Percentiles rank a stretch among this genome's conserved stretches.
phyloP scores from a whole-genome alignment of 805 yeast genomes.

The Zygotorulaspora florentina region DNA sequence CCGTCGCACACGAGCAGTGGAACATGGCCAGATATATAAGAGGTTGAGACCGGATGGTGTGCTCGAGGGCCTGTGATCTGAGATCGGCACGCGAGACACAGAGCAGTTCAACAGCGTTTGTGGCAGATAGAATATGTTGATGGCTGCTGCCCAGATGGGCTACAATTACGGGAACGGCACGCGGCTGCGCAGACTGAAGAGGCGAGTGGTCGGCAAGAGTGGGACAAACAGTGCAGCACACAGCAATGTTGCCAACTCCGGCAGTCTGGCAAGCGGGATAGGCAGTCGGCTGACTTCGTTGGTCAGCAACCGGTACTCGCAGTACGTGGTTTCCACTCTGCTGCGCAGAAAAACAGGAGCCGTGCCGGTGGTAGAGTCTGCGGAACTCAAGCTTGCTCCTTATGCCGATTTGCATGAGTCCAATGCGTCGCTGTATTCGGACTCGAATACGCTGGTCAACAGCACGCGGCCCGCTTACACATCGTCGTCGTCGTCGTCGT shows the following conservation, averaged over 20 bases:
- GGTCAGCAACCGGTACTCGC: neutral
- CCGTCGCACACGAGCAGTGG: too few species aligned
- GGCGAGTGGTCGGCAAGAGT: neutral
- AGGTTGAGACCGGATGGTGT: too few species aligned
- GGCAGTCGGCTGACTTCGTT: neutral
- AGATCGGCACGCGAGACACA: neutral
- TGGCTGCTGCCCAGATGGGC: neutral
- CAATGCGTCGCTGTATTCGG: conserved; percentile 17
- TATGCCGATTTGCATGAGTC: conserved; percentile 8
- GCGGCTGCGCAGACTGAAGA: conserved; percentile 1
- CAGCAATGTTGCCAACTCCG: neutral
- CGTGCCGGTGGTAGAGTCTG: neutral
- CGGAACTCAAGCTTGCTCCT: neutral
- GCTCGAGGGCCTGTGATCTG: too few species aligned
- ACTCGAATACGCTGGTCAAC: conserved; percentile 20
- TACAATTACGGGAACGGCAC: neutral
- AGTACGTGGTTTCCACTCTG: neutral
- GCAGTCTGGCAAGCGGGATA: neutral
- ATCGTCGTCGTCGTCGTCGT: conserved; percentile 5
- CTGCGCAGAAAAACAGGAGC: neutral
- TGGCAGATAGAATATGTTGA: neutral
- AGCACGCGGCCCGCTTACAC: conserved; percentile 5
- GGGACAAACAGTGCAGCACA: too few species aligned
- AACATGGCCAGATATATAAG: too few species aligned
- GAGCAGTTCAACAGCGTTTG: neutral